Evolutionary conservation across 495 filamentous ascomycete genomes (phyloP).

Genomic region (Glonium stellatum): DNA sequence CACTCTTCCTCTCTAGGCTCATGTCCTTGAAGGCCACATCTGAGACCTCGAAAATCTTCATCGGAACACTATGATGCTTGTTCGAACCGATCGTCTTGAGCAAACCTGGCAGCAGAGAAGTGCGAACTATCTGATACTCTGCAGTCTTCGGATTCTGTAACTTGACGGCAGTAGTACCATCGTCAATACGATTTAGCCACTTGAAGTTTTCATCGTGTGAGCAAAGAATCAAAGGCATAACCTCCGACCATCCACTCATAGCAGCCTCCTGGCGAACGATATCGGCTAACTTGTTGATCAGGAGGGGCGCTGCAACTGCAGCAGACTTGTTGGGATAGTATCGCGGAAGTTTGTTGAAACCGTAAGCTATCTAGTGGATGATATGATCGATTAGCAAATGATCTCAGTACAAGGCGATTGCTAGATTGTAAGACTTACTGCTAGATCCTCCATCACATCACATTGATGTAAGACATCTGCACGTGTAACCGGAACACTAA

Average conservation of each 20-base stretch:
- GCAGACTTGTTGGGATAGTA: slow-evolving; percentile 73
- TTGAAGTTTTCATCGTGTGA: slow-evolving; percentile 97
- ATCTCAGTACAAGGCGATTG: background rate
- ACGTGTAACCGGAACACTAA: slow-evolving; percentile 77
- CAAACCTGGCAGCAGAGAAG: slow-evolving; percentile 78
- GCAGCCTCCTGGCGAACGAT: slow-evolving; percentile 86
- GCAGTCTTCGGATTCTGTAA: slow-evolving; percentile 93
- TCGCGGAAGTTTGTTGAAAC: slow-evolving; percentile 88
- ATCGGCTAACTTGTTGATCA: slow-evolving; percentile 89
- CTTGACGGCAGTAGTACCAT: slow-evolving; percentile 76
- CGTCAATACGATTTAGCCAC: slow-evolving; percentile 88
- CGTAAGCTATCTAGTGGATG: slow-evolving; percentile 45
- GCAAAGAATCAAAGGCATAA: slow-evolving; percentile 93
- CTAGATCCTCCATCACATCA: slow-evolving; percentile 98
- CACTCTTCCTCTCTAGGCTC: slow-evolving; percentile 62
- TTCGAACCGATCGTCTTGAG: slow-evolving; percentile 96
- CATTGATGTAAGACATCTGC: slow-evolving; percentile 94
- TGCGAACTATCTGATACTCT: slow-evolving; percentile 95
- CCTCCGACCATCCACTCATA: slow-evolving; percentile 94
- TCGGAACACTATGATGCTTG: slow-evolving; percentile 78
- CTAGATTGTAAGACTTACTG: slow-evolving; percentile 27
- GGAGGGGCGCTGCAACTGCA: slow-evolving; percentile 78
- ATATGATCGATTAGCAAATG: background rate
- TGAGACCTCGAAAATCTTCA: slow-evolving; percentile 88
- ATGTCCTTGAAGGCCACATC: slow-evolving; percentile 88